These are phyloP conservation scores for Sclerotiophoma versabilis DNA, from an alignment of 2,329 filamentous ascomycete genomes.

Conservation along the genomic window DNA sequence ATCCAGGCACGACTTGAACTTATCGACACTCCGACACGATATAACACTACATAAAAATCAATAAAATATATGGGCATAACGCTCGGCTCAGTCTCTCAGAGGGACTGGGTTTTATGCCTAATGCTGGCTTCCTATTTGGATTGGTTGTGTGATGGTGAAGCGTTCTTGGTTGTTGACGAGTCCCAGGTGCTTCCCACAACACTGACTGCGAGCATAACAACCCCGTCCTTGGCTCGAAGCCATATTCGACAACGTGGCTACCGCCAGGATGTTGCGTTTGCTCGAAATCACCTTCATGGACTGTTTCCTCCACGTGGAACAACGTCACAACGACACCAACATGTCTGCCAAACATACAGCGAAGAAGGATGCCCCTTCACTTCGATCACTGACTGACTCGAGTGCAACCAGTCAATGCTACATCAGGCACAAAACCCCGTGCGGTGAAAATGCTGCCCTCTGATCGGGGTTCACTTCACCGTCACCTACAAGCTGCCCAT, in stretches of 20 bases:
- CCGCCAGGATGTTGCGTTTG: background rate
- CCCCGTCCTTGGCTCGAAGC: background rate
- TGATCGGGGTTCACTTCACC: conserved; percentile 5
- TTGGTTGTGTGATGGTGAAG: background rate
- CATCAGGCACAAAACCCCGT: background rate
- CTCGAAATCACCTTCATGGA: background rate
- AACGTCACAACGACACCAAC: background rate
- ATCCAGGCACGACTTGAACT: conserved; percentile 34
- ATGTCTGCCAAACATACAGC: background rate
- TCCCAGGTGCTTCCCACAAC: background rate
- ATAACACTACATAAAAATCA: conserved; percentile 29
- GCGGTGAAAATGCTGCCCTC: background rate
- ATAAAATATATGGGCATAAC: conserved; percentile 46
- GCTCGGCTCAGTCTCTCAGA: conserved; percentile 29
- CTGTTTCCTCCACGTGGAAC: background rate
- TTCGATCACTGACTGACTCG: background rate
- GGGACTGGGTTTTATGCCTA: conserved; percentile 41
- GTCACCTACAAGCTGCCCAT: background rate
- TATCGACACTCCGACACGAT: conserved; percentile 31
- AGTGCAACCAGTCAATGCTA: background rate
- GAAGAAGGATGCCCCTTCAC: background rate
- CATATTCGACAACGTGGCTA: too few species aligned
- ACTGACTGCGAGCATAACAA: background rate
- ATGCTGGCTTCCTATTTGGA: background rate
- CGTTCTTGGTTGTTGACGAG: background rate